Evolutionary conservation across 2,329 filamentous ascomycete species (phyloP).

Genomic region (Epichloe bromicola): DNA sequence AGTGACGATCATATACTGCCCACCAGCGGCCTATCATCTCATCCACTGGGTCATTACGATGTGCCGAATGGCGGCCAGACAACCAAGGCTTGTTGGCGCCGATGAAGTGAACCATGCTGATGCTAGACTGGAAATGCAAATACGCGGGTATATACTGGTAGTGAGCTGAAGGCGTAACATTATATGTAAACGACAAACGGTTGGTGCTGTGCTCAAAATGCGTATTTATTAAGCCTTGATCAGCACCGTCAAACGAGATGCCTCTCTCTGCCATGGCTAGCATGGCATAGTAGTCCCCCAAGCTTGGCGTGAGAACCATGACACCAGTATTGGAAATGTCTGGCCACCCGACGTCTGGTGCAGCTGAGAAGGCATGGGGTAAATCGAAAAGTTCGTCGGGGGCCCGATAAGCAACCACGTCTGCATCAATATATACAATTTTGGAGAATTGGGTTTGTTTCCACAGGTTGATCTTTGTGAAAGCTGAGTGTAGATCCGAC

Average conservation of each 20-base stretch:
- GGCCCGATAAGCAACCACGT: slow-evolving; percentile 79
- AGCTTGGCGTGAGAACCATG: slow-evolving; percentile 77
- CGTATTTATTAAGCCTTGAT: slow-evolving; percentile 91
- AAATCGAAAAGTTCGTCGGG: slow-evolving; percentile 83
- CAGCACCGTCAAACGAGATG: slow-evolving; percentile 91
- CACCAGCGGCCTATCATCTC: slow-evolving; percentile 86
- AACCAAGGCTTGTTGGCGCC: slow-evolving; percentile 84
- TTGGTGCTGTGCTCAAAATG: slow-evolving; percentile 78
- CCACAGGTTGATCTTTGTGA: slow-evolving; percentile 96
- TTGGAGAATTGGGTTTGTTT: slow-evolving; percentile 78
- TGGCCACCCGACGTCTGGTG: slow-evolving; percentile 94
- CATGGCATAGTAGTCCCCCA: slow-evolving; percentile 82
- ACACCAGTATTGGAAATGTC: slow-evolving; percentile 97
- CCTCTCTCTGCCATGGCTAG: slow-evolving; percentile 72
- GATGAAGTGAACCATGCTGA: slow-evolving; percentile 91
- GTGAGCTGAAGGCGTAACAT: slow-evolving; percentile 89
- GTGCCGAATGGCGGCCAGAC: slow-evolving; percentile 41
- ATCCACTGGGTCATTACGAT: slow-evolving; percentile 54
- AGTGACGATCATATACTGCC: slow-evolving; percentile 85
- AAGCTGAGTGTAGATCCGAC: slow-evolving; percentile 77
- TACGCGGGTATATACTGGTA: slow-evolving; percentile 98
- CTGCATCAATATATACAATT: slow-evolving; percentile 90
- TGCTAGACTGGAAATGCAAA: slow-evolving; percentile 78
- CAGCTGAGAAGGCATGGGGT: slow-evolving; percentile 49
- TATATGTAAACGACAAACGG: slow-evolving; percentile 87